A percentile compares a stretch with the other conserved stretches of the same genome.
Conservation (phyloP, 2,329 filamentous ascomycete species). For the Fusarium verticillioides region DNA sequence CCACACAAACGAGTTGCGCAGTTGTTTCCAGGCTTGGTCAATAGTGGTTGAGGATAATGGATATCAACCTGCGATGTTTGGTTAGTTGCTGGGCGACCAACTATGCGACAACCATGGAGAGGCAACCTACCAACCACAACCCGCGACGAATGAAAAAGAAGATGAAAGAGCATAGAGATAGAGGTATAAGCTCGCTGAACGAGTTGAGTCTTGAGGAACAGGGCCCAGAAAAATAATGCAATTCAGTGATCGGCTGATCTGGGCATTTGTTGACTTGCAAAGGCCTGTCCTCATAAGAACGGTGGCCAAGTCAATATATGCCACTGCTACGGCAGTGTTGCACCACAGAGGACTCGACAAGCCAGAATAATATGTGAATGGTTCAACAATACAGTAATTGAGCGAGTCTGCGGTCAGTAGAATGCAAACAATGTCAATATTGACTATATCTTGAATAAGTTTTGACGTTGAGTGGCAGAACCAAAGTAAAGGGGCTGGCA, state of each 20-base stretch:
- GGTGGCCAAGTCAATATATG: neutral
- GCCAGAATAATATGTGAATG: neutral
- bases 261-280: constrained; percentile 23
- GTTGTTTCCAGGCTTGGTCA: constrained; percentile 1
- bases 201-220: neutral
- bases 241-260: neutral
- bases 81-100: constrained; percentile 36
- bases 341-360: neutral
- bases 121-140: neutral
- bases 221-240: too few relatives aligned
- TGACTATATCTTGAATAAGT: neutral
- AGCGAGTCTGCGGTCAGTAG: neutral
- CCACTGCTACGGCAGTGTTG: neutral
- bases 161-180: neutral
- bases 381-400: neutral
- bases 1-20: neutral
- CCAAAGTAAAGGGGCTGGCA: constrained; percentile 41
- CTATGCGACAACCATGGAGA: neutral
- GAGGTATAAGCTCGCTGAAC: neutral
- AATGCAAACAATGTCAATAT: neutral
- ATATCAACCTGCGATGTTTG: constrained; percentile 2
- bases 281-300: neutral
- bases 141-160: neutral
- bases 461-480: constrained; percentile 15
- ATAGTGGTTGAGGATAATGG: neutral